Percentiles rank a stretch among this genome's conserved stretches.
phyloP scores from a whole-genome alignment of 805 yeast species.

The Candida sonorensis region DNA sequence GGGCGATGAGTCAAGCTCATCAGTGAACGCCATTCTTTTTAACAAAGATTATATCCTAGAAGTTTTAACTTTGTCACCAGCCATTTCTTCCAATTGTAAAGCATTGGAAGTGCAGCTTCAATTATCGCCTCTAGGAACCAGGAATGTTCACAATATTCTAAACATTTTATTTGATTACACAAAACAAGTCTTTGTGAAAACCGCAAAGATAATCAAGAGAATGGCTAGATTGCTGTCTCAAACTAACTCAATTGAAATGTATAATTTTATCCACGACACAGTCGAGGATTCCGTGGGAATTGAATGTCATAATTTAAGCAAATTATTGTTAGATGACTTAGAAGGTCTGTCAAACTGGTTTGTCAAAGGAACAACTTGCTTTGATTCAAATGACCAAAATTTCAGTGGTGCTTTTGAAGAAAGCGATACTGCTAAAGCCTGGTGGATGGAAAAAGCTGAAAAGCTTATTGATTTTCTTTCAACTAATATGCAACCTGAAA shows the following conservation, averaged over 20 bases:
- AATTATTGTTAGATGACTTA: slow-evolving; percentile 32
- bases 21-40: slow-evolving; percentile 38
- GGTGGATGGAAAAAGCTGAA: slow-evolving; percentile 38
- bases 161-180: slow-evolving; percentile 28
- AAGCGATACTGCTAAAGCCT: slow-evolving; percentile 23
- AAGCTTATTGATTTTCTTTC: slow-evolving; percentile 29
- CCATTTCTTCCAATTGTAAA: slow-evolving; percentile 11
- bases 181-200: slow-evolving; percentile 9
- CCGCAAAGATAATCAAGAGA: slow-evolving; percentile 10
- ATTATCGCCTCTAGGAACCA: slow-evolving; percentile 41
- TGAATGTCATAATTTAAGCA: slow-evolving; percentile 39
- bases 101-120: slow-evolving; percentile 42
- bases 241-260: no score
- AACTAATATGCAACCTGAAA: slow-evolving; percentile 21
- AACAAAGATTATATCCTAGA: slow-evolving; percentile 28
- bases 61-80: slow-evolving; percentile 32
- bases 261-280: slow-evolving; percentile 39
- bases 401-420: slow-evolving; percentile 19
- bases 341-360: slow-evolving; percentile 30
- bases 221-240: slow-evolving; percentile 41
- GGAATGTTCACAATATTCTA: slow-evolving; percentile 29
- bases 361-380: slow-evolving; percentile 33
- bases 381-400: slow-evolving; percentile 15
- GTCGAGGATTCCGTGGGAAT: slow-evolving; percentile 33
- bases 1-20: slow-evolving; percentile 55